Conservation (phyloP, 1,139 yeast species). For the Sugiyamaella neomexicana region DNA sequence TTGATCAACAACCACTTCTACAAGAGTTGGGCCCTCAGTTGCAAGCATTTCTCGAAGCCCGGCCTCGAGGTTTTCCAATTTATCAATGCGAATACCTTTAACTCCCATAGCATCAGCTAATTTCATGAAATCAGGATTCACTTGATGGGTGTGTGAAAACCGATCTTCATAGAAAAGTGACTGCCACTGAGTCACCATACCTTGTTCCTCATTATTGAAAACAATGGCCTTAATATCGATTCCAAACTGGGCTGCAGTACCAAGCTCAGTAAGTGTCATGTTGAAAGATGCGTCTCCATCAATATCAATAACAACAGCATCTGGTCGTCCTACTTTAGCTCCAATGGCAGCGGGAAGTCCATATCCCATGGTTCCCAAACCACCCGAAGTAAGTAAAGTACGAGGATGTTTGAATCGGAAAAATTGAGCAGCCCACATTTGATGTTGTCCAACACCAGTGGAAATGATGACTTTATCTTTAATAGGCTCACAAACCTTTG, state of each 20-base stretch:
- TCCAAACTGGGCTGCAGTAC: constrained; percentile 90
- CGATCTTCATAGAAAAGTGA: constrained; percentile 94
- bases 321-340: constrained; percentile 95
- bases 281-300: constrained; percentile 98
- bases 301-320: constrained; percentile 90
- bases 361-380: constrained; percentile 98
- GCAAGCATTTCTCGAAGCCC: constrained; percentile 75
- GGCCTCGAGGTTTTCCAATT: constrained; percentile 61
- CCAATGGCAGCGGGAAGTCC: constrained; percentile 98
- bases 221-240: constrained; percentile 88
- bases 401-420: constrained; percentile 91
- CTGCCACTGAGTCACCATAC: constrained; percentile 99
- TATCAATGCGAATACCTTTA: constrained; percentile 71
- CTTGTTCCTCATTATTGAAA: constrained; percentile 96
- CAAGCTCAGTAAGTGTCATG: constrained; percentile 92
- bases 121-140: constrained; percentile 89
- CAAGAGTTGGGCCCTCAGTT: constrained; percentile 76
- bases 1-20: constrained; percentile 90
- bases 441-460: constrained; percentile 99
- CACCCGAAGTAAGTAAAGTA: constrained; percentile 94
- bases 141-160: constrained; percentile 94
- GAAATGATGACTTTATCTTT: constrained; percentile 80
- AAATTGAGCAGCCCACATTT: constrained; percentile 99
- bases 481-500: constrained; percentile 63
- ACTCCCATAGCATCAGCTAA: constrained; percentile 93